Base-by-base conservation (phyloP, 2,329 filamentous ascomycete species). In the Penicillium sp. region DNA sequence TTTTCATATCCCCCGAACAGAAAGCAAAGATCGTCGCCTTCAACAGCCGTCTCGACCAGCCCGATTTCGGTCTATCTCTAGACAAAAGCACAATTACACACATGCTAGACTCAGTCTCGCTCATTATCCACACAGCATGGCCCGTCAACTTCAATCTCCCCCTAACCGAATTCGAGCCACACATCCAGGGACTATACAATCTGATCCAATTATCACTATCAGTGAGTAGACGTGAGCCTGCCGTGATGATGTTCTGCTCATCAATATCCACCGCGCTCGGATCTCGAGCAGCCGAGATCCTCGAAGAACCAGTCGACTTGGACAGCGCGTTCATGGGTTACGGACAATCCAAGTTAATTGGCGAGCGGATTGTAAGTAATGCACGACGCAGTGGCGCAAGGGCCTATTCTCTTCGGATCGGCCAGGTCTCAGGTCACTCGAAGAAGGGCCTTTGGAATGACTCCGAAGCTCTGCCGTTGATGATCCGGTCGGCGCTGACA, bases 131-230 rank as follows among this genome's bases (percentile, higher is more conserved):
- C 64, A 73, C 80, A 2, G 81, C 82, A 17, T 84, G 82, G 82
- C 78, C 80, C 1, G 82, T 84, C 52, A 83, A 84, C 64, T 84
- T 84, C 71, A 78, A 79, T 41, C 73, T 83, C 55, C 78, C 78
- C 1, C 71, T 84, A 1, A 61, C 69, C 23, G 78, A 74, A 62
- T 84, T 83, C 61, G 76, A 75, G 33, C 75, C 77, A 38, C 79
- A 82, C 62, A 79, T 76, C 47, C 56, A 61, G 48, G 75, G 80
- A 2, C 68, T 83, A 4, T 68, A 71, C 49, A 77, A 81, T 56
- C 73, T 84, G 0, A 67, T 83, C 45, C 67, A 76, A 47, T 74
- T 84, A 35, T 78, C 79, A 0, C 67, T 81, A 6, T 71, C 68
- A 0, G 74, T 74, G 1, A 62, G 67, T n/a, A 67, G 67, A 33